Evolutionary conservation across 2,329 filamentous ascomycete species (phyloP).

Genomic region (Aureobasidium mangrovei): DNA sequence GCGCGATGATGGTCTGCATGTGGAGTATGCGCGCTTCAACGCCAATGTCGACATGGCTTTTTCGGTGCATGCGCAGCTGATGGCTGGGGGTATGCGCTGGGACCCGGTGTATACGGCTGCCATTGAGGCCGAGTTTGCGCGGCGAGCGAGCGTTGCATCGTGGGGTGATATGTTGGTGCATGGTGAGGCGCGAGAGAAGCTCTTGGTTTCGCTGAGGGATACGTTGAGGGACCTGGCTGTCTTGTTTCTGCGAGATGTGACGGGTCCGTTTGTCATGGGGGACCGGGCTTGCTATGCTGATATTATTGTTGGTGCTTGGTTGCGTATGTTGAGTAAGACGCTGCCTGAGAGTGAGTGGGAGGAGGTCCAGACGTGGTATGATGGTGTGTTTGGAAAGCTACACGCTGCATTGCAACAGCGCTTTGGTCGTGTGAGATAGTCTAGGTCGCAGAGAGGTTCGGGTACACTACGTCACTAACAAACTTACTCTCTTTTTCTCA

Average conservation of each 20-base stretch:
- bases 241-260: slow-evolving; percentile 16
- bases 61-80: slow-evolving; percentile 34
- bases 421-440: too few species aligned
- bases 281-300: slow-evolving; percentile 43
- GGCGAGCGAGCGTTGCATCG: neutral
- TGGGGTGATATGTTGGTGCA: neutral
- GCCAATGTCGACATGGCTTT: slow-evolving; percentile 41
- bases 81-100: slow-evolving; percentile 28
- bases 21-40: slow-evolving; percentile 37
- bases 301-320: slow-evolving; percentile 49
- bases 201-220: neutral
- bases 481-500: too few species aligned
- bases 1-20: slow-evolving; percentile 43
- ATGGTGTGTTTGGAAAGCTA: slow-evolving; percentile 42
- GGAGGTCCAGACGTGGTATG: slow-evolving; percentile 41
- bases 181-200: slow-evolving; percentile 4
- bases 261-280: slow-evolving; percentile 44
- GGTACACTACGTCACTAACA: too few species aligned
- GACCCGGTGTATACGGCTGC: slow-evolving; percentile 16
- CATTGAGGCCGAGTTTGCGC: neutral
- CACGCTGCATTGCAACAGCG: slow-evolving; percentile 32
- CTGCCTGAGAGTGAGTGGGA: slow-evolving; percentile 42
- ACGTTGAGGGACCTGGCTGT: neutral
- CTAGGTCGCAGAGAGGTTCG: too few species aligned
- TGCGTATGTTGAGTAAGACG: slow-evolving; percentile 37